These are phyloP conservation scores for Xylaria castorea DNA, from an alignment of 495 filamentous ascomycete species.

Conservation along the genomic window DNA sequence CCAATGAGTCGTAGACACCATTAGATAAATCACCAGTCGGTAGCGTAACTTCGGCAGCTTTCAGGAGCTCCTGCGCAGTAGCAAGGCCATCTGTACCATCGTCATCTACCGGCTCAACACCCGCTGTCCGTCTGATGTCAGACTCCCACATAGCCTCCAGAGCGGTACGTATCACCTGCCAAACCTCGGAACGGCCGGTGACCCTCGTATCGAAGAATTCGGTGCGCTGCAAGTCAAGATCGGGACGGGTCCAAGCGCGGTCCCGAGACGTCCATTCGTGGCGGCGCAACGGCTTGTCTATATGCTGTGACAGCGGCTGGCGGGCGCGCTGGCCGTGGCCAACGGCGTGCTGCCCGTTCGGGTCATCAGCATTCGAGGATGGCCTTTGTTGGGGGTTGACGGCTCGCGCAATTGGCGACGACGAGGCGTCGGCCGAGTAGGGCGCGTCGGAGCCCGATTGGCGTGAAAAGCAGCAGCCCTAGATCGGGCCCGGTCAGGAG, in stretches of 20 bases:
- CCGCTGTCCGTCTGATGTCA: constrained; percentile 35
- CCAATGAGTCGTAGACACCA: constrained; percentile 80
- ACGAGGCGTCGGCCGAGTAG: constrained; percentile 46
- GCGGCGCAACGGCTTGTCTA: constrained; percentile 56
- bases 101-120: constrained; percentile 35
- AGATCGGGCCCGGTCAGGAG: neutral
- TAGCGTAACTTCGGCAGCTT: constrained; percentile 79
- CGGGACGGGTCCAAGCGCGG: constrained; percentile 52
- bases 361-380: constrained; percentile 30
- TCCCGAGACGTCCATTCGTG: constrained; percentile 57
- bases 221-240: constrained; percentile 54
- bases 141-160: constrained; percentile 66
- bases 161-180: constrained; percentile 73
- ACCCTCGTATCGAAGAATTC: constrained; percentile 89
- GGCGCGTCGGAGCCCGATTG: constrained; percentile 51
- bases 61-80: constrained; percentile 80
- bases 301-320: constrained; percentile 49
- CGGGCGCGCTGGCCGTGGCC: constrained; percentile 32
- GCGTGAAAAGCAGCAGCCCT: constrained; percentile 60
- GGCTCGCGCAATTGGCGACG: constrained; percentile 46
- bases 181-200: constrained; percentile 76
- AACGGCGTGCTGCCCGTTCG: constrained; percentile 22
- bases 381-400: constrained; percentile 31
- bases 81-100: constrained; percentile 52
- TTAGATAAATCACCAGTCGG: constrained; percentile 75